Conservation (phyloP, 345 rosid species). For the Lepidium didymum region DNA sequence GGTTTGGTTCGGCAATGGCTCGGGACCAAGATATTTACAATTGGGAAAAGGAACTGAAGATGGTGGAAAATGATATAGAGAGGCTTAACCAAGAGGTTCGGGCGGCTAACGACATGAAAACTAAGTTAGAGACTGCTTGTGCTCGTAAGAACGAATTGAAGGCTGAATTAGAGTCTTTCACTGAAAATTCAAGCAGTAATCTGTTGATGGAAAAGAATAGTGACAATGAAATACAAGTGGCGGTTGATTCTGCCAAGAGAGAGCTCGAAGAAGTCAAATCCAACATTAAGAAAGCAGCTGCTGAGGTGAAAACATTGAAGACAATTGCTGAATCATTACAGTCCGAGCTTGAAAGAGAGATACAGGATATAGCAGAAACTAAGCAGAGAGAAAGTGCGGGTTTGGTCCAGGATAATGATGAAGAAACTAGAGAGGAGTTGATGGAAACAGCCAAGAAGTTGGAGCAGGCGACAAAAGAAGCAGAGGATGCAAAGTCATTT, state of each 20-base stretch:
- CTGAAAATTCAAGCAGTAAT: constrained; percentile 33
- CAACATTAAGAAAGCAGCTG: constrained; percentile 67
- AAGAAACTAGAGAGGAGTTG: constrained; percentile 51
- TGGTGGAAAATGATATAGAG: constrained; percentile 78
- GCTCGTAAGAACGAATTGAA: constrained; percentile 58
- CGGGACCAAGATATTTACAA: constrained; percentile 67
- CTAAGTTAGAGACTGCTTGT: constrained; percentile 64
- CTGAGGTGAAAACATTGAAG: constrained; percentile 70
- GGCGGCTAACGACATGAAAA: constrained; percentile 60
- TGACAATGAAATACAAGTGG: constrained; percentile 39
- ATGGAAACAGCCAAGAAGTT: constrained; percentile 56
- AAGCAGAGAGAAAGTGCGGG: constrained; percentile 56
- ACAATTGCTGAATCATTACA: constrained; percentile 56
- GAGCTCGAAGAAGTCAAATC: constrained; percentile 79
- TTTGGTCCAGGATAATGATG: constrained; percentile 40
- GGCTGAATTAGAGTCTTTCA: constrained; percentile 62
- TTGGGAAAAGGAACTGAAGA: constrained; percentile 87
- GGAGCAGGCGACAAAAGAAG: constrained; percentile 65
- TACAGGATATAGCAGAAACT: constrained; percentile 37
- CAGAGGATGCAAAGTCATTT: constrained; percentile 61
- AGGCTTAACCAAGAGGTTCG: constrained; percentile 59
- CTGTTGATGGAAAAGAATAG: constrained; percentile 10
- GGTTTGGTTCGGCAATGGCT: constrained; percentile 73
- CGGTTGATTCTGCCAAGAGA: constrained; percentile 61
- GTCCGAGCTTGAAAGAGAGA: constrained; percentile 61